Conservation (phyloP, 169 alveolate genomes). For the Perkinsus olseni region DNA sequence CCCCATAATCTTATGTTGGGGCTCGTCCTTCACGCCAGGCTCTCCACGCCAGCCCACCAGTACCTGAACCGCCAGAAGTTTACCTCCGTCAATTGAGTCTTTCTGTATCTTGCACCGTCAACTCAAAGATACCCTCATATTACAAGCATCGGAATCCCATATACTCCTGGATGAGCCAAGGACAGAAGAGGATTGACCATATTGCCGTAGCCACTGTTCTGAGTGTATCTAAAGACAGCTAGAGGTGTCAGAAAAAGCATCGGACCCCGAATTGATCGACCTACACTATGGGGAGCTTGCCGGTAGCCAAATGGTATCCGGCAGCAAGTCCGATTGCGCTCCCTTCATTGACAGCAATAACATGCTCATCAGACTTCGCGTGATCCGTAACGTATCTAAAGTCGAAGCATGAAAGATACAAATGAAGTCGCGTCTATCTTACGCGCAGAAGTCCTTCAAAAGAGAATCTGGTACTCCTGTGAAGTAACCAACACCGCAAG, state of each 20-base stretch:
- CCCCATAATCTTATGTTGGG: slow-evolving; percentile 55
- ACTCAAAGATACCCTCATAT: not conserved
- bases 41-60: slow-evolving; percentile 69
- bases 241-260: not conserved
- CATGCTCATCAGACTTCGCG: slow-evolving; percentile 29
- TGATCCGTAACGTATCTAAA: not conserved
- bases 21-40: slow-evolving; percentile 63
- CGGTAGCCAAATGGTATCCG: slow-evolving; percentile 55
- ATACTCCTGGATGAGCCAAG: slow-evolving; percentile 50
- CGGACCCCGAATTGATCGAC: not conserved
- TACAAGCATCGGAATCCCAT: slow-evolving; percentile 51
- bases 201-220: slow-evolving; percentile 61
- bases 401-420: not conserved
- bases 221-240: slow-evolving; percentile 13
- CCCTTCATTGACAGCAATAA: slow-evolving; percentile 58
- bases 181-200: slow-evolving; percentile 53
- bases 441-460: slow-evolving; percentile 44
- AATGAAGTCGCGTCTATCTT: not conserved
- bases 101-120: not conserved
- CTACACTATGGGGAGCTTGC: slow-evolving; percentile 52
- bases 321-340: slow-evolving; percentile 56
- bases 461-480: slow-evolving; percentile 66
- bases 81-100: not conserved
- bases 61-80: no score
- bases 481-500: slow-evolving; percentile 42